Evolutionary conservation across 331 rosid genomes (phyloP), one percentile per base, ranked within the genome.

Genomic region (Dryas integrifolia): DNA sequence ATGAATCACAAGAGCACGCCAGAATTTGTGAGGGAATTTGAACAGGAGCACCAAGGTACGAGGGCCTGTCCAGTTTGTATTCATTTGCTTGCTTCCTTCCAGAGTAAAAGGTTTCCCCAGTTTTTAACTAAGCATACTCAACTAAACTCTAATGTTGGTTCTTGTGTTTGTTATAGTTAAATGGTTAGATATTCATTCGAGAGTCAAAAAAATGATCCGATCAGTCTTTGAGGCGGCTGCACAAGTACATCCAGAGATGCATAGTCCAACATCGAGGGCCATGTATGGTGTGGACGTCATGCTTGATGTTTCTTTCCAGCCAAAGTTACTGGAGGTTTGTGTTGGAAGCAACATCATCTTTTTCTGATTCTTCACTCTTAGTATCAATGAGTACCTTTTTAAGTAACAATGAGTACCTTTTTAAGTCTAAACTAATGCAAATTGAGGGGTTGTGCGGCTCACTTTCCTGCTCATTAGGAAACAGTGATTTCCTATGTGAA

Each of bases 201-300:
- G 92, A 85, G 84, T 94, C 55, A 78, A 76, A 58, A 85, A 49
- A 39, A 84, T 91, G 97, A 86, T 94, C 75, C 86, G 92, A 53
- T 86, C 87, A 0, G 96, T 91, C 72, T 94, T 94, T 5, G 97
- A 88, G 84, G 90, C 96, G 3, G 98, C 97, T 46, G 89, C 92
- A 21, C 73, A 58, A 58, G 83, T 85, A 55, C 98, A 94, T 82
- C 92, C 97, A 4, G 97, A 89, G 89, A 94, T 94, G 98, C 92
- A 86, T 51, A 81, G 73, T 77, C 89, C 92, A 69, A 74, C 65
- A 52, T 89, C 98, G 5, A 86, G 97, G 84, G 96, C 98, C 76
- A 89, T 94, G 52, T 94, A 91, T 53, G 98, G 98, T 24, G 76
- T 94, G 57, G 98, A 89, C 88, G 96, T 94, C 84, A 94, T 91